A percentile compares a stretch with the other conserved stretches of the same genome.
Conservation (phyloP, 2,329 filamentous ascomycete species). For the Zymoseptoria crescenta region DNA sequence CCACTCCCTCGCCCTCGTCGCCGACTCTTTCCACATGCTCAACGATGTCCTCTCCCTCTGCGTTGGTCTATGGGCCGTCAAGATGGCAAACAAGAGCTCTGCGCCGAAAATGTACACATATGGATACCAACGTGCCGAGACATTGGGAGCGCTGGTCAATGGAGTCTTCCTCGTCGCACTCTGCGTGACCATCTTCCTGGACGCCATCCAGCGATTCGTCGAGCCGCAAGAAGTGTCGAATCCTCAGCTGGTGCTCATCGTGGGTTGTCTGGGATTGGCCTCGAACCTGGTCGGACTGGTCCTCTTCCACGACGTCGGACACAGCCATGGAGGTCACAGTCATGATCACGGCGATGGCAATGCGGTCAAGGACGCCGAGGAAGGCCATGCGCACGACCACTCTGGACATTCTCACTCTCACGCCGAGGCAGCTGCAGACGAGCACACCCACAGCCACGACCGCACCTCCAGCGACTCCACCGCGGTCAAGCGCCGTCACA, state of each 20-base stretch:
- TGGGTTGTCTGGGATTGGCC: slow-evolving; percentile 74
- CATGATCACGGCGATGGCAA: slow-evolving; percentile 29
- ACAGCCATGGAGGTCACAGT: slow-evolving; percentile 59
- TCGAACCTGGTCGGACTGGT: slow-evolving; percentile 87
- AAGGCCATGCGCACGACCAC: slow-evolving; percentile 45
- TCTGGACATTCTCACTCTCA: slow-evolving; percentile 43
- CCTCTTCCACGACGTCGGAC: slow-evolving; percentile 87
- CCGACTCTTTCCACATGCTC: slow-evolving; percentile 98
- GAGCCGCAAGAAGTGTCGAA: slow-evolving; percentile 83
- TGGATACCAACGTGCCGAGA: slow-evolving; percentile 96
- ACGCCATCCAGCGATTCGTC: slow-evolving; percentile 85
- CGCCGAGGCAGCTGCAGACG: slow-evolving; percentile 44
- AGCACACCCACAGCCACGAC: slow-evolving; percentile 48
- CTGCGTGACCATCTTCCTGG: slow-evolving; percentile 91
- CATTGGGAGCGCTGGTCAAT: slow-evolving; percentile 90
- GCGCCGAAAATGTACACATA: slow-evolving; percentile 77
- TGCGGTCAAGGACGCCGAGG: slow-evolving; percentile 39
- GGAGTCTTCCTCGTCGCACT: slow-evolving; percentile 95
- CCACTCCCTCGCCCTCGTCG: slow-evolving; percentile 85
- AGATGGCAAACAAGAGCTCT: slow-evolving; percentile 70
- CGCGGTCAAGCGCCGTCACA: slow-evolving; percentile 48
- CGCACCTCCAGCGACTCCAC: slow-evolving; percentile 24
- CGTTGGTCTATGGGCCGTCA: slow-evolving; percentile 92
- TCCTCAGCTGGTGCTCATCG: slow-evolving; percentile 78
- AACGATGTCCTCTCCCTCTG: slow-evolving; percentile 95